phyloP scores from a whole-genome alignment of 2,329 filamentous ascomycete genomes.

The Pseudodiploospora longispora region DNA sequence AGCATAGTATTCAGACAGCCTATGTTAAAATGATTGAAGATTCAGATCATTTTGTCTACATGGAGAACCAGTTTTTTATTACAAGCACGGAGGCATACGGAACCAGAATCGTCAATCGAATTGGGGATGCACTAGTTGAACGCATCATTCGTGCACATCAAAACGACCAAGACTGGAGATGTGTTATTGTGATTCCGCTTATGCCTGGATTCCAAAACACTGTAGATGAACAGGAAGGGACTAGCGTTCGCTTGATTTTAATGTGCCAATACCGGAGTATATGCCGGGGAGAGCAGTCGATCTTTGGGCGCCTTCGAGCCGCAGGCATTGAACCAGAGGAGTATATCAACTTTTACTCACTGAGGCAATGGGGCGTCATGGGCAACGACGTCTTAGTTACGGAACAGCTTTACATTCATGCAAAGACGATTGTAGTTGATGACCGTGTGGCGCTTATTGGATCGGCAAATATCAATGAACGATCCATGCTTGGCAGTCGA shows the following conservation, averaged over 20 bases:
- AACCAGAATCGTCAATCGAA: slow-evolving; percentile 82
- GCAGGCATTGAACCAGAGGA: slow-evolving; percentile 85
- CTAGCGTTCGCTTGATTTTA: slow-evolving; percentile 90
- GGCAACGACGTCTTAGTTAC: slow-evolving; percentile 79
- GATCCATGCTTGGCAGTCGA: slow-evolving; percentile 84
- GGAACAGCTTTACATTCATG: slow-evolving; percentile 96
- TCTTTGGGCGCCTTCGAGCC: slow-evolving; percentile 76
- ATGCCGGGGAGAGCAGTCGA: slow-evolving; percentile 82
- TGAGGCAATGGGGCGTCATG: slow-evolving; percentile 88
- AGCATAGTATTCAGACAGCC: slow-evolving; percentile 92
- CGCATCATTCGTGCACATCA: slow-evolving; percentile 78
- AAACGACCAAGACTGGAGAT: slow-evolving; percentile 84
- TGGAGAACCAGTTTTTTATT: slow-evolving; percentile 98
- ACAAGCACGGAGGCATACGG: slow-evolving; percentile 84
- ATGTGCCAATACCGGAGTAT: slow-evolving; percentile 96
- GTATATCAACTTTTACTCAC: slow-evolving; percentile 89
- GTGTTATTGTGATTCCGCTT: slow-evolving; percentile 81
- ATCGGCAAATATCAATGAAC: slow-evolving; percentile 97
- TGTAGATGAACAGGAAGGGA: slow-evolving; percentile 87
- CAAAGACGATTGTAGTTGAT: slow-evolving; percentile 93
- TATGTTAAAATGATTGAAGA: slow-evolving; percentile 92
- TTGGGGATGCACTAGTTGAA: slow-evolving; percentile 89
- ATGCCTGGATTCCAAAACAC: slow-evolving; percentile 99
- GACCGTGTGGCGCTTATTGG: slow-evolving; percentile 90
- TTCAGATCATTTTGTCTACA: slow-evolving; percentile 95